phyloP scores from a whole-genome alignment of 1,284 basidiomycete genomes.

The Cutaneotrichosporon sp. region DNA sequence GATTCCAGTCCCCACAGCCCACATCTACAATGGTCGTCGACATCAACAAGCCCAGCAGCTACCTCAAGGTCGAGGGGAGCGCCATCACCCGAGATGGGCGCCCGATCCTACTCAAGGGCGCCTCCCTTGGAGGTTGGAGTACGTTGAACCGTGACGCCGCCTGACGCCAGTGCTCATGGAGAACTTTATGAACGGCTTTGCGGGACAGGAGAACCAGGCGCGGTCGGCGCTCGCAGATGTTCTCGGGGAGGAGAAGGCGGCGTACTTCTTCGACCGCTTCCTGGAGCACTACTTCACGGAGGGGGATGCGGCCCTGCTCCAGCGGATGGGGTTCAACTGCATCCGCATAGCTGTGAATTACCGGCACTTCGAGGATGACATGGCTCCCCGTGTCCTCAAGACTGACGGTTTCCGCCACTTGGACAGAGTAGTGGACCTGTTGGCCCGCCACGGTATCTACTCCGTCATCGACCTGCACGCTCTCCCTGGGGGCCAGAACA shows the following conservation, averaged over 20 bases:
- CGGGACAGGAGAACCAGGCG: slow-evolving; percentile 53
- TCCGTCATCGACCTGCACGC: slow-evolving; percentile 45
- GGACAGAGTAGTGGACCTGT: slow-evolving; percentile 41
- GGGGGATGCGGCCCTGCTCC: slow-evolving; percentile 62
- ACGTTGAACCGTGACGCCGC: too few species aligned
- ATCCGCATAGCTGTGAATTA: slow-evolving; percentile 52
- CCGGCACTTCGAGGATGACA: slow-evolving; percentile 44
- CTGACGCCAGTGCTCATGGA: slow-evolving; percentile 38
- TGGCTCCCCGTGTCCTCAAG: slow-evolving; percentile 43
- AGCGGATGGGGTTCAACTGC: slow-evolving; percentile 61
- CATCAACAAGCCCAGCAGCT: background rate
- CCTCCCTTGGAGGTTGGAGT: slow-evolving; percentile 44
- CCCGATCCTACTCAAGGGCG: slow-evolving; percentile 32
- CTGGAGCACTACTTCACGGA: slow-evolving; percentile 63
- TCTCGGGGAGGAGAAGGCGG: slow-evolving; percentile 62
- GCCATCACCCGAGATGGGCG: slow-evolving; percentile 24
- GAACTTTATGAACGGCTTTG: slow-evolving; percentile 41
- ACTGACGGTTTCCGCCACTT: slow-evolving; percentile 43
- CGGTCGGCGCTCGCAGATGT: slow-evolving; percentile 60
- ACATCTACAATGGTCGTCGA: background rate
- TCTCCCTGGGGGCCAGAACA: slow-evolving; percentile 42
- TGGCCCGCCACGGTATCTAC: slow-evolving; percentile 41
- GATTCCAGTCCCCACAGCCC: too few species aligned
- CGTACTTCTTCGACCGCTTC: slow-evolving; percentile 68
- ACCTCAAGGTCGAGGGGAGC: background rate